These are phyloP conservation scores for Auricularia cornea DNA, from an alignment of 768 basidiomycete genomes.

Conservation along the genomic window DNA sequence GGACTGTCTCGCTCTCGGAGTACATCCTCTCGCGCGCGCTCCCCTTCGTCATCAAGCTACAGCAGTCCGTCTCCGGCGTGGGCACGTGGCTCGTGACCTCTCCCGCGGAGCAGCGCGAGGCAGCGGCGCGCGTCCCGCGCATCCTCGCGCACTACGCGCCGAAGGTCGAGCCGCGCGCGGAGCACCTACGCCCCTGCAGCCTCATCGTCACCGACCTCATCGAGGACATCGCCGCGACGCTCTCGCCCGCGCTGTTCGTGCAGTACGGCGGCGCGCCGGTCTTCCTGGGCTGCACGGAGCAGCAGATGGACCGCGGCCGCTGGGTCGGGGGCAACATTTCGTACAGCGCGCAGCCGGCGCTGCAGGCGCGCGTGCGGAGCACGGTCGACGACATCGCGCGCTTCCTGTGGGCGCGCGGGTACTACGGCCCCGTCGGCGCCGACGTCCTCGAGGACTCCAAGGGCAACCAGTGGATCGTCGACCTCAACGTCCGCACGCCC, in stretches of 20 bases:
- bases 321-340: not conserved
- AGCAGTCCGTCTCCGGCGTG: not conserved
- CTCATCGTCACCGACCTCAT: not conserved
- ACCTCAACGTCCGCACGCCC: not conserved
- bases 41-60: not conserved
- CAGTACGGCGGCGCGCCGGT: not conserved
- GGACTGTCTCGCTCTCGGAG: not conserved
- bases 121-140: not conserved
- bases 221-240: not conserved
- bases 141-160: not conserved
- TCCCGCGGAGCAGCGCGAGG: not conserved
- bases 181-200: not conserved
- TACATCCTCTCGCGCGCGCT: not conserved
- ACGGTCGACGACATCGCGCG: not conserved
- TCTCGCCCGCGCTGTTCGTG: not conserved
- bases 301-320: not conserved
- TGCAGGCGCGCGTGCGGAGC: not conserved
- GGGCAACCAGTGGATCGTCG: slow-evolving; percentile 1
- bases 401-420: not conserved
- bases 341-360: not conserved
- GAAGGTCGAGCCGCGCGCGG: not conserved
- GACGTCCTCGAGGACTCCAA: not conserved
- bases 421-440: not conserved
- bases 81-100: not conserved
- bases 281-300: not conserved